phyloP scores from a whole-genome alignment of 1,284 basidiomycete species.

The Boletellus deceptivus region DNA sequence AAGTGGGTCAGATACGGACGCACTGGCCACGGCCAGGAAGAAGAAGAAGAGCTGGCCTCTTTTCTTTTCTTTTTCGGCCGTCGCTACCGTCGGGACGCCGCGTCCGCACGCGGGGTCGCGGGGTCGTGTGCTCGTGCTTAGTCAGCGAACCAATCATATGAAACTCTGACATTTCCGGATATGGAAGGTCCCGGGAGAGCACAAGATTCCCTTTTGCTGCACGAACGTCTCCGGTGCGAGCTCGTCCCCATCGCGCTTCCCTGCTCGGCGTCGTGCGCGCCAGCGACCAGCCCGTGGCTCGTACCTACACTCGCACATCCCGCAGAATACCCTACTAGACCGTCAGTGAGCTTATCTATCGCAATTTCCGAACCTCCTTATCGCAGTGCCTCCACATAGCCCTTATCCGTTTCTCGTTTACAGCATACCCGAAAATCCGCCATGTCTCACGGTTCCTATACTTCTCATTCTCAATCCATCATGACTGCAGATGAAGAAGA shows the following conservation, averaged over 20 bases:
- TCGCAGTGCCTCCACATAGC: constrained; percentile 24
- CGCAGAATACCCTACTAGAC: constrained; percentile 29
- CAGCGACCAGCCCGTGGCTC: not conserved
- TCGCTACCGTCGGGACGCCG: too few species aligned
- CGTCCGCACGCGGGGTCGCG: not conserved
- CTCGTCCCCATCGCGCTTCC: not conserved
- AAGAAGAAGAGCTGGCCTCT: too few species aligned
- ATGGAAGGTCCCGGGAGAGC: constrained; percentile 3
- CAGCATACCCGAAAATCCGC: constrained; percentile 35
- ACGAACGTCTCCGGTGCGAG: not conserved
- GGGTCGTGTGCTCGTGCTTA: constrained; percentile 23
- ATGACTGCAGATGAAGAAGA: constrained; percentile 75
- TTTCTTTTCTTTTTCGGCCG: too few species aligned
- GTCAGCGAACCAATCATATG: constrained; percentile 34
- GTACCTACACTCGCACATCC: not conserved
- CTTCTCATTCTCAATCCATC: constrained; percentile 56
- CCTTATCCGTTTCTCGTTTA: constrained; percentile 34
- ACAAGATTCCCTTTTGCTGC: constrained; percentile 8
- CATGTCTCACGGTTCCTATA: constrained; percentile 49
- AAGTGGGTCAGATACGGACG: too few species aligned
- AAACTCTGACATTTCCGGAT: constrained; percentile 16
- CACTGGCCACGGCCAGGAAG: too few species aligned
- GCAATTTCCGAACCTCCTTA: constrained; percentile 26
- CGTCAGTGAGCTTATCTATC: constrained; percentile 33
- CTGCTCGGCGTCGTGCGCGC: not conserved